phyloP scores from a whole-genome alignment of 2,329 filamentous ascomycete species.

The Penicillium sp. region DNA sequence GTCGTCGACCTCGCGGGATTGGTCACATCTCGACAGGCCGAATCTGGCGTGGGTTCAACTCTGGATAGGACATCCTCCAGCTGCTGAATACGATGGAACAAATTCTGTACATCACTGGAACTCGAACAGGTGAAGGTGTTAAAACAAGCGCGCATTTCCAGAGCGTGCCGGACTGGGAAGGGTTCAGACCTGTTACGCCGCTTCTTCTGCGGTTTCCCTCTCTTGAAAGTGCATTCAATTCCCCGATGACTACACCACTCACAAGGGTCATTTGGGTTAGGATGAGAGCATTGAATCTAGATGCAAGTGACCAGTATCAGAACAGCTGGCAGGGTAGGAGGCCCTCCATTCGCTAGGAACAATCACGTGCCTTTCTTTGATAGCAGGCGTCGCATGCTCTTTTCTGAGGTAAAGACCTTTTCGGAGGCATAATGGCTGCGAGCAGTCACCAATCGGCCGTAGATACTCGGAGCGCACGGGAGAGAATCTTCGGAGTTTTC shows the following conservation, averaged over 20 bases:
- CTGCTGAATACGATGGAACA: conserved; percentile 12
- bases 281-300: conserved; percentile 14
- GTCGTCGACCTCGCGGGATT: not conserved
- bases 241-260: conserved; percentile 15
- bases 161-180: too few species aligned
- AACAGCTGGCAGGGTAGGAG: too few species aligned
- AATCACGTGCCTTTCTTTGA: conserved; percentile 7
- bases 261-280: conserved; percentile 12
- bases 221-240: conserved; percentile 17
- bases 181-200: conserved; percentile 7
- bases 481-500: conserved; percentile 7
- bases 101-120: conserved; percentile 7
- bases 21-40: not conserved
- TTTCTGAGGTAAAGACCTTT: conserved; percentile 10
- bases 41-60: not conserved
- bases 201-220: conserved; percentile 15
- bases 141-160: not conserved
- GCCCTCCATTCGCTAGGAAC: too few species aligned
- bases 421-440: conserved; percentile 9
- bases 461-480: too few species aligned
- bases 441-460: too few species aligned
- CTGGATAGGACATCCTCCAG: conserved; percentile 9
- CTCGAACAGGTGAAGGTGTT: not conserved
- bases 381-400: conserved; percentile 19
- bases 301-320: not conserved